These are phyloP conservation scores for Proliferodiscus dingleyae DNA, from an alignment of 2,329 filamentous ascomycete species.

Conservation along the genomic window DNA sequence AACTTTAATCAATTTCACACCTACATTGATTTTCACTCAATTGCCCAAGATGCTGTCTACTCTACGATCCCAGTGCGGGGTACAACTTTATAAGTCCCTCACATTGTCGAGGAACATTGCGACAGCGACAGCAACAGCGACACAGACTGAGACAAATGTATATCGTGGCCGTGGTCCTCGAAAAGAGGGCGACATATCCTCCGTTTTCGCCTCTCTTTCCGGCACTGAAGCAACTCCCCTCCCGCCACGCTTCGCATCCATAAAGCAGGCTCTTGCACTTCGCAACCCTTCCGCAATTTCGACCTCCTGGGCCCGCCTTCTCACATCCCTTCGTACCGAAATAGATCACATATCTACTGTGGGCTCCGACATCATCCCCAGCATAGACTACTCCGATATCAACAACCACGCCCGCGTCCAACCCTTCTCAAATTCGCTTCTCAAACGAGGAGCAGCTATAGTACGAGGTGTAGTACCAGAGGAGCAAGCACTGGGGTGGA, in stretches of 20 bases:
- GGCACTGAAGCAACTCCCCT: constrained; percentile 42
- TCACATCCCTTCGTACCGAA: constrained; percentile 41
- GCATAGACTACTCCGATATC: constrained; percentile 44
- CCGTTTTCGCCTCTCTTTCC: constrained; percentile 56
- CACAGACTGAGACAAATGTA: neutral
- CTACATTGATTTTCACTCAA: neutral
- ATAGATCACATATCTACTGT: constrained; percentile 42
- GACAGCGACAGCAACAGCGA: neutral
- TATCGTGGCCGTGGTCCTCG: neutral
- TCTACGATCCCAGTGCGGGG: neutral
- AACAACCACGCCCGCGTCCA: constrained; percentile 17
- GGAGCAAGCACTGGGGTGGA: constrained; percentile 58
- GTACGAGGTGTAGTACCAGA: constrained; percentile 62
- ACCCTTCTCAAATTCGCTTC: constrained; percentile 15
- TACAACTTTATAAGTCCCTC: neutral
- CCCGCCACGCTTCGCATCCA: constrained; percentile 49
- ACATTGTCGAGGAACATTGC: neutral
- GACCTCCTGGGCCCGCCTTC: constrained; percentile 45
- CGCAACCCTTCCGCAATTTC: constrained; percentile 45
- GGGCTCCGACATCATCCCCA: constrained; percentile 48
- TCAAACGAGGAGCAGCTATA: constrained; percentile 38
- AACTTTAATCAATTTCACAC: neutral
- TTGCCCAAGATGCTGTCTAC: neutral
- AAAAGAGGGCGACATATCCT: constrained; percentile 57
- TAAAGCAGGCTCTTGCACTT: constrained; percentile 49